Evolutionary conservation across 306 rosid genomes (phyloP), one percentile per base, ranked within the genome.

Genomic region (Quercus aquifolioides): DNA sequence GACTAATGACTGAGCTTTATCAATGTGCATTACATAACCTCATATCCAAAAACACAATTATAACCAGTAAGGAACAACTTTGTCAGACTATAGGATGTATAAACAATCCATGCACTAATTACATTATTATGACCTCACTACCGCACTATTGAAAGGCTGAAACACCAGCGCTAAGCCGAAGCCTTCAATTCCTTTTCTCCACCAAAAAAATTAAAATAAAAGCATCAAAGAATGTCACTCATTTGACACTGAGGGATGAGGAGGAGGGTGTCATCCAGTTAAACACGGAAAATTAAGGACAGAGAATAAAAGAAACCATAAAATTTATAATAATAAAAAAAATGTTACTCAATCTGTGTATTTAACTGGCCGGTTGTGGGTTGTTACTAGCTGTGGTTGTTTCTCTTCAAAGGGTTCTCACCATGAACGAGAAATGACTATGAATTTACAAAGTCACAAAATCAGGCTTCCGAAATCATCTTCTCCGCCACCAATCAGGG

Each of bases 401-500:
- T 76, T 70, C 89, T 76, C 85, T 67, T 35, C 69, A 68, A 38
- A 23, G 81, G 79, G 76, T 52, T 80, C 76, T 71, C 59, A 54
- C 69, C 23, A 65, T 57, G 85, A 80, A 74, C 56, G 73, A 78
- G 83, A 75, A 73, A 25, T 31, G 75, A 70, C 59, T 74, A 58
- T 14, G 88, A 85, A 86, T 89, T 80, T 90, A 90, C 91, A 89
- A 35, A 75, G 62, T 69, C 75, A 82, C 28, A 21, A 5, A 52
- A 0, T 21, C 43, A 59, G 30, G 68, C 80, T 69, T 74, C 70
- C 7, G 76, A 62, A 71, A 87, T 90, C 88, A 90, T 90, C 89
- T 89, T 85, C 82, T 67, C n/a, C 26, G 73, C 99, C 92, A 91
- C 97, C 97, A 96, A 73, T 96, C 98, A 14, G 91, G 93, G 74